Base-by-base conservation (phyloP, 2,329 filamentous ascomycete species). In the Pochonia chlamydosporia region DNA sequence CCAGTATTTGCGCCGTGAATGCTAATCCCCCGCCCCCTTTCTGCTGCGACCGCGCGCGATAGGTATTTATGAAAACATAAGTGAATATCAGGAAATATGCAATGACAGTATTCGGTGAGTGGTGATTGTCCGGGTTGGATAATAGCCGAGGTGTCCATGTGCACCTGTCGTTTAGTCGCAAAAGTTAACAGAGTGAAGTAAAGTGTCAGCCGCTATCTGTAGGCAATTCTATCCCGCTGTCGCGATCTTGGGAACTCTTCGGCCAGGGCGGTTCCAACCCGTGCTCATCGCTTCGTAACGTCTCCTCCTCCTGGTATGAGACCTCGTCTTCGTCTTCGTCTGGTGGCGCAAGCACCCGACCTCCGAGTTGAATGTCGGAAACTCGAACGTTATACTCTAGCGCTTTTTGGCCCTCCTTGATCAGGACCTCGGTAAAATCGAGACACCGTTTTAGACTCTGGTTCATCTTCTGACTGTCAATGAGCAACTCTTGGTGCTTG, bases 401-500 rank as follows among this genome's bases (percentile, higher is more conserved):
- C 0, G 93, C 93, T 61, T 89, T 92, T 60, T 84, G 87, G 5
- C 87, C 93, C 56, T 96, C 90, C 42, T 81, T 84, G 63, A 99
- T 96, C 39, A 99, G 76, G 52, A 87, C 84, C 61, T 99, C 92
- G 0, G 91, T 95, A 79, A 89, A 92, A 54, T 84, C 83, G 28
- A 96, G 75, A 64, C 93, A 99, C 41, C 89, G 79, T 64, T 89
- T 95, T 40, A 99, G 78, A 63, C 88, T 95, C 63, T 95, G 88
- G 62, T 96, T 97, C 74, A 97, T 90, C 70, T 90, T 95, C 60
- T 96, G 90, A 55, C 87, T 93, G 63, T 96, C 91, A 33, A 90
- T 73, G 8, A 99, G 78, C 1, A 97, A 73, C 59, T 96, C 86
- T 55, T 90, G 88, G 63, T 99, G 93, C 61, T 91, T 92, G 3